phyloP scores from a whole-genome alignment of 2,329 filamentous ascomycete species.

The Dissoconium aciculare region DNA sequence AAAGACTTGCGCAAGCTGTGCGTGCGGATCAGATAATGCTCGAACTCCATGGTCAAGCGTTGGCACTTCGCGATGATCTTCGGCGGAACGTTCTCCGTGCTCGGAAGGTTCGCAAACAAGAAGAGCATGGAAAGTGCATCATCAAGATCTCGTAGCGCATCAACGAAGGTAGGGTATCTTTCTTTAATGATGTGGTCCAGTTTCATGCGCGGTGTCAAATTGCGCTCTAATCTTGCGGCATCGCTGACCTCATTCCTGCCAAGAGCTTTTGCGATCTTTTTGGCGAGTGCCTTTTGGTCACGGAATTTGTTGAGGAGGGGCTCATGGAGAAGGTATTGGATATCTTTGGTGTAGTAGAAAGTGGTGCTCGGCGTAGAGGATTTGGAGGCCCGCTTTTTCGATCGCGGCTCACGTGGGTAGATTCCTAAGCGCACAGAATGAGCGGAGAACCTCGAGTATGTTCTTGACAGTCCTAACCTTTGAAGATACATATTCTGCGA shows the following conservation, averaged over 20 bases:
- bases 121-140: slow-evolving; percentile 95
- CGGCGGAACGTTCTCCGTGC: slow-evolving; percentile 72
- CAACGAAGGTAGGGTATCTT: slow-evolving; percentile 91
- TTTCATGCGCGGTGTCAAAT: slow-evolving; percentile 73
- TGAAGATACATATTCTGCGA: slow-evolving; percentile 97
- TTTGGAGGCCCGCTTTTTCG: slow-evolving; percentile 92
- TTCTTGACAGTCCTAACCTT: slow-evolving; percentile 38
- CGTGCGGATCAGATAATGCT: slow-evolving; percentile 91
- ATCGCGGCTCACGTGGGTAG: slow-evolving; percentile 91
- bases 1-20: slow-evolving; percentile 91
- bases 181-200: slow-evolving; percentile 96
- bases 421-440: slow-evolving; percentile 44
- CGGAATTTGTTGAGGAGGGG: slow-evolving; percentile 87
- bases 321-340: slow-evolving; percentile 95
- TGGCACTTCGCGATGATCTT: slow-evolving; percentile 96
- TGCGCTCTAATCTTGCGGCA: slow-evolving; percentile 80
- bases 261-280: slow-evolving; percentile 89
- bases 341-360: slow-evolving; percentile 86
- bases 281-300: slow-evolving; percentile 90
- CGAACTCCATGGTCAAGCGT: slow-evolving; percentile 83
- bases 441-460: background rate
- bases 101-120: slow-evolving; percentile 90
- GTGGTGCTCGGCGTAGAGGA: slow-evolving; percentile 81
- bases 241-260: slow-evolving; percentile 83
- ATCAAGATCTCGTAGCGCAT: slow-evolving; percentile 85